Conservation (phyloP, 2,329 filamentous ascomycete species). For the Fonsecaea pugnacius region DNA sequence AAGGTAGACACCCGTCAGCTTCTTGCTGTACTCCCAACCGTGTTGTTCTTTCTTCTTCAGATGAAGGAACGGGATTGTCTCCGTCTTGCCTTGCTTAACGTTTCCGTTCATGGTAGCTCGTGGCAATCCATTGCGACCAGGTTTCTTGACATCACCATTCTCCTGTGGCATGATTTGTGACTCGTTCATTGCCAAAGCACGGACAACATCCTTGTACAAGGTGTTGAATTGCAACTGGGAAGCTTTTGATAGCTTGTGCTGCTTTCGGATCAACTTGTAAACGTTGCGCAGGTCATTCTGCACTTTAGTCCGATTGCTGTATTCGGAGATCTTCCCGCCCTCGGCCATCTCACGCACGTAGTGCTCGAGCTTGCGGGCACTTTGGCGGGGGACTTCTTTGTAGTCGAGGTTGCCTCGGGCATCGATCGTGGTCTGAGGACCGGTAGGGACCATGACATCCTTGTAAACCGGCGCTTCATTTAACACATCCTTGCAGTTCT, state of each 20-base stretch:
- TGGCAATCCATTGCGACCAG: conserved; percentile 54
- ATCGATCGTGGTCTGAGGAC: conserved; percentile 89
- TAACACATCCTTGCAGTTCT: conserved; percentile 95
- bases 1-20: conserved; percentile 89
- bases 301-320: conserved; percentile 96
- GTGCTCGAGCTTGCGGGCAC: conserved; percentile 95
- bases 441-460: conserved; percentile 90
- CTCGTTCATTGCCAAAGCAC: conserved; percentile 96
- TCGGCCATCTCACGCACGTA: conserved; percentile 99
- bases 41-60: conserved; percentile 91
- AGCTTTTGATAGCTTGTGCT: conserved; percentile 95
- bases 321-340: conserved; percentile 97
- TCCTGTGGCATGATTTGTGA: conserved; percentile 93
- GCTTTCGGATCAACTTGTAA: conserved; percentile 97
- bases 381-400: conserved; percentile 80
- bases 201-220: conserved; percentile 90
- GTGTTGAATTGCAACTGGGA: conserved; percentile 96
- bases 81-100: conserved; percentile 81
- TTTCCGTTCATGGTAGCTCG: conserved; percentile 54
- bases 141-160: conserved; percentile 66
- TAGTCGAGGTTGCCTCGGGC: conserved; percentile 91
- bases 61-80: conserved; percentile 97
- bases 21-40: conserved; percentile 99
- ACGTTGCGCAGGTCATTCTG: conserved; percentile 93
- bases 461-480: conserved; percentile 87